These are phyloP conservation scores for Amphirosellinia nigrospora DNA, from an alignment of 495 filamentous ascomycete genomes.

Conservation along the genomic window DNA sequence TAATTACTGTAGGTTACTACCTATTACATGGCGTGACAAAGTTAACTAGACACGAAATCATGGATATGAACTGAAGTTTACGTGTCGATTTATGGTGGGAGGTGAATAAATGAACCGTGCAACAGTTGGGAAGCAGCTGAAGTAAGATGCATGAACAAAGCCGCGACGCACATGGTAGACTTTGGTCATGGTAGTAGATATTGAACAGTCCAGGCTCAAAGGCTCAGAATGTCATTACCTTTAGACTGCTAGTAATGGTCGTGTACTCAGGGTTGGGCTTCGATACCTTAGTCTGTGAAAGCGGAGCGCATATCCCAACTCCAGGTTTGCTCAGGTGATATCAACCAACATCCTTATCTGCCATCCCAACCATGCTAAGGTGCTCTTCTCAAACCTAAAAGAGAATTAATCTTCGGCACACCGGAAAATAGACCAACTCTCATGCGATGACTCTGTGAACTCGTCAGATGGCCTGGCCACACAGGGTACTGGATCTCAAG, in stretches of 20 bases:
- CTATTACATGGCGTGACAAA: not conserved
- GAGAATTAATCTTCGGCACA: conserved; percentile 56
- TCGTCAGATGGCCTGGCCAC: conserved; percentile 25
- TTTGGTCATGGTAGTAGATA: not conserved
- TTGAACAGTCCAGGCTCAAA: conserved; percentile 5
- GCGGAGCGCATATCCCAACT: conserved; percentile 12
- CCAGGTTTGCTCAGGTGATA: not conserved
- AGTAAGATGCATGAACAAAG: not conserved
- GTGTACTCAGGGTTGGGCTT: conserved; percentile 16
- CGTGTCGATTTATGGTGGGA: not conserved
- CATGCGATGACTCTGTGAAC: conserved; percentile 71
- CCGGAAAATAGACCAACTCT: conserved; percentile 70
- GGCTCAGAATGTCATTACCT: not conserved
- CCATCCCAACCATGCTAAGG: conserved; percentile 5
- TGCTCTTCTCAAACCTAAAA: not conserved
- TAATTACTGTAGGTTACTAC: not conserved
- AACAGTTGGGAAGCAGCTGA: not conserved
- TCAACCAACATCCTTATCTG: not conserved
- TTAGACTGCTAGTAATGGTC: conserved; percentile 31
- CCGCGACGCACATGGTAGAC: not conserved
- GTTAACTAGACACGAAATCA: not conserved
- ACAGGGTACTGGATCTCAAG: not conserved
- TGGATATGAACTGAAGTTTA: not conserved
- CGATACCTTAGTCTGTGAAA: conserved; percentile 5
- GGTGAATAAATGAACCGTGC: not conserved